Evolutionary conservation across 306 rosid species (phyloP), one percentile per base, ranked within the genome.

Genomic region (Cicer cuneatum): DNA sequence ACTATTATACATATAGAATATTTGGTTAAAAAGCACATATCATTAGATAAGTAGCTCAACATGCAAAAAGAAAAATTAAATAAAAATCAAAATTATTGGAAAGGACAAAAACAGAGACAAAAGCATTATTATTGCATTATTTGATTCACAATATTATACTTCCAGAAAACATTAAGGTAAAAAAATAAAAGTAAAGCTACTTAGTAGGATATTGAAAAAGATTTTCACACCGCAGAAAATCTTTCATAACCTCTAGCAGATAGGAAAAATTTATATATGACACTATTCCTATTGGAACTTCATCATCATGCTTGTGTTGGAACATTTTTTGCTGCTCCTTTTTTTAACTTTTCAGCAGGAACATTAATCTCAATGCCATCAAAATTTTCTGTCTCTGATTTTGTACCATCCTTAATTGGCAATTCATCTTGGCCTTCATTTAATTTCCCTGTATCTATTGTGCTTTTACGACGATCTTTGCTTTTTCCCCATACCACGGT

Each of bases 401-500:
- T 85, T 16, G 24, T n/a, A 45, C 45, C 76, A 64, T 66, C 57
- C 24, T 86, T 87, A 42, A 91, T 80, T 29, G 98, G 97, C 71
- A 94, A 82, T 58, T 53, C 13, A 53, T 85, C 88, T 14, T 78
- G 85, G 0, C 10, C 81, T 58, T 42, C 83, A 2, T 43, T 76
- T 9, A 41, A 41, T 79, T 87, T 86, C 62, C 73, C 85, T 71
- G 8, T 58, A 1, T 59, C 86, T 42, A 7, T 69, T 67, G 66
- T 46, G 69, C 21, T 71, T 8, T 59, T 19, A 59, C 11, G 7
- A 11, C 68, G 79, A 52, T 94, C 99, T 82, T 86, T 94, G 88
- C 93, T 89, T 82, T 94, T 92, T 0, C 95, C 99, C 99, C 99
- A 94, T 29, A 94, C 99, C 72, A 92, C 95, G 5, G 91, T 88